Conservation (phyloP, 2,329 filamentous ascomycete species). For the Aspergillus carbonarius region DNA sequence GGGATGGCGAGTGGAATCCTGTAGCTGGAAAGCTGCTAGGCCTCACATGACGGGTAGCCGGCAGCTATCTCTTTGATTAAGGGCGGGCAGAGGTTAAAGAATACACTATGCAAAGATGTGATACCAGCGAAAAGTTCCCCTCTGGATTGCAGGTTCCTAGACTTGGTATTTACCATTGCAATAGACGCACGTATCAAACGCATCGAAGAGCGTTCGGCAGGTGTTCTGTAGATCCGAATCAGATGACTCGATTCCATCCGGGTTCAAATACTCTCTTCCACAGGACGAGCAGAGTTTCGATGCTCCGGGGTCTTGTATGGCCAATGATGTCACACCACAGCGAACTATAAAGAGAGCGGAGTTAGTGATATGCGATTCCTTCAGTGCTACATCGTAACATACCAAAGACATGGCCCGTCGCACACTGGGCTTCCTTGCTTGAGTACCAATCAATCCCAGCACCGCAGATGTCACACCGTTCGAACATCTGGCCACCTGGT, state of each 20-base stretch:
- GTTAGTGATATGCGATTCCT: conserved; percentile 7
- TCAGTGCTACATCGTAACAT: conserved; percentile 15
- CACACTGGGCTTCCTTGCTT: conserved; percentile 48
- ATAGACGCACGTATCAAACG: conserved; percentile 37
- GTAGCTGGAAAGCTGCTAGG: conserved; percentile 73
- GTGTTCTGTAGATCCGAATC: conserved; percentile 18
- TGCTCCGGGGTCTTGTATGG: conserved; percentile 55
- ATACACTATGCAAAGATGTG: neutral
- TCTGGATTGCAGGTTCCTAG: neutral
- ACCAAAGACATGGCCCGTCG: conserved; percentile 54
- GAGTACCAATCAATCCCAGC: conserved; percentile 50
- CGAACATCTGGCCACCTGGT: conserved; percentile 34
- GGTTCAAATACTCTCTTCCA: conserved; percentile 48
- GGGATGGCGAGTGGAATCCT: conserved; percentile 91
- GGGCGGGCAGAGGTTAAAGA: neutral
- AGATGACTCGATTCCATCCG: conserved; percentile 36
- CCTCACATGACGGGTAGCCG: conserved; percentile 23
- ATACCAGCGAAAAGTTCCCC: neutral
- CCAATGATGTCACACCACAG: conserved; percentile 55
- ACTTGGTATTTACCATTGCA: conserved; percentile 37
- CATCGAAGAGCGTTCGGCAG: conserved; percentile 27
- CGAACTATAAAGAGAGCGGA: conserved; percentile 40
- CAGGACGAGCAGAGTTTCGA: conserved; percentile 58
- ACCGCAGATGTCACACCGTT: conserved; percentile 56
- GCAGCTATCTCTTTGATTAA: neutral